Evolutionary conservation across 2,329 filamentous ascomycete genomes (phyloP), one percentile per base, ranked within the genome.

Genomic region (Fusarium acutatum): DNA sequence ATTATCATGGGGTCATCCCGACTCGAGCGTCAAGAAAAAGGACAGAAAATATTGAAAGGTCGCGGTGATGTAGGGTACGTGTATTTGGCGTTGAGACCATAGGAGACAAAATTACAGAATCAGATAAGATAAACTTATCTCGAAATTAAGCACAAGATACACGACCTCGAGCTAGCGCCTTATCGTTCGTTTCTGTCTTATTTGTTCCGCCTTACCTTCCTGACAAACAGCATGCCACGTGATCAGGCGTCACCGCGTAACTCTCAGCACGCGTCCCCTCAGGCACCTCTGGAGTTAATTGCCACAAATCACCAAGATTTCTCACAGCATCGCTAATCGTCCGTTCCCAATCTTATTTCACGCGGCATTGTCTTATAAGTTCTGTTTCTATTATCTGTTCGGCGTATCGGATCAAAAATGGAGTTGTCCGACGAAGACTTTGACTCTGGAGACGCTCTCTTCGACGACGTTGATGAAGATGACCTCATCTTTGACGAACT

Each of bases 401-500:
- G 11, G 9, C 41, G 3, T 4, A 15, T 13, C 20, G 20, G 10
- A 5, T 12, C 20, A 44, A 38, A 1, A 15, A 73, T 73, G 71
- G 54, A 44, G 5, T 15, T 52, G 9, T 35, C 47, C 6, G 77
- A 77, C 6, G 69, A 77, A 20, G 78, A 76, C 3, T 80, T 80
- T 15, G 77, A 76, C 28, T 76, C 77, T 6, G 77, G 77, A 4
- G 77, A 79, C 53, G 77, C 77, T 30, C 77, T 80, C 34, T 77
- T 77, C 35, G 69, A 75, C 4, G 76, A 71, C 5, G 49, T 78
- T 2, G 70, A 68, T 26, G 76, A 72, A 20, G 65, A 73, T 40
- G 72, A 75, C 14, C 64, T 79, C n/a, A 53, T 77, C n/a, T 69
- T 69, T 34, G 69, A 75, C 8, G 75, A 60, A 0, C 43, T 78